phyloP scores from a whole-genome alignment of 768 basidiomycete genomes.

The Russula abietina region DNA sequence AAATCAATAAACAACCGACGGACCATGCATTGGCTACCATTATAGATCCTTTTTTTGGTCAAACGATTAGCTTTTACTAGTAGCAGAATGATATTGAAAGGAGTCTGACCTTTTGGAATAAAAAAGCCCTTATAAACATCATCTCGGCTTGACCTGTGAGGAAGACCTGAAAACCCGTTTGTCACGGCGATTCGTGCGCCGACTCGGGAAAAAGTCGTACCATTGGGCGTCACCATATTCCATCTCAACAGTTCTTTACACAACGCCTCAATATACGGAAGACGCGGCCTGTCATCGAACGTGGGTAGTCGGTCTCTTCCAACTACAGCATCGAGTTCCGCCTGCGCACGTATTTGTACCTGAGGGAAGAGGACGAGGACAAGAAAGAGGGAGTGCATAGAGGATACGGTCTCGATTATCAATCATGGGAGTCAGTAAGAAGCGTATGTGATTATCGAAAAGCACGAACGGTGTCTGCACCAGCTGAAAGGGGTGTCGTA shows the following conservation, averaged over 20 bases:
- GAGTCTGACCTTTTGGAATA: conserved; percentile 12
- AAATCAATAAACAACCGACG: not conserved
- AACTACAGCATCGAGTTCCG: conserved; percentile 29
- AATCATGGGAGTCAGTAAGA: not conserved
- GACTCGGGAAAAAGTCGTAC: not conserved
- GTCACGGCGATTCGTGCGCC: not conserved
- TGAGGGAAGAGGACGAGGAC: conserved; percentile 3
- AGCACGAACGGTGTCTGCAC: conserved; percentile 8
- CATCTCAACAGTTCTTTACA: not conserved
- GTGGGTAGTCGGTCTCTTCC: conserved; percentile 29
- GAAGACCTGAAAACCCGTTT: not conserved
- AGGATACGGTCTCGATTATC: conserved; percentile 5
- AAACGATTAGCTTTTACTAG: not conserved
- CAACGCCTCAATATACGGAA: not conserved
- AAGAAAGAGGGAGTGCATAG: conserved; percentile 6
- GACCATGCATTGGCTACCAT: conserved; percentile 15
- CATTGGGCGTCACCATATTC: not conserved
- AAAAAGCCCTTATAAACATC: conserved; percentile 13
- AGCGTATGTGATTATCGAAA: not conserved
- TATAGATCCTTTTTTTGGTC: not conserved
- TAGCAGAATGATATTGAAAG: not conserved
- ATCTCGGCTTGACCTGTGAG: conserved; percentile 4
- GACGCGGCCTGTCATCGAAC: conserved; percentile 25
- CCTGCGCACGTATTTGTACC: conserved; percentile 23
- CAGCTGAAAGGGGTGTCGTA: not conserved